phyloP scores from a whole-genome alignment of 2,329 filamentous ascomycete species.

The Xylaria sp. region DNA sequence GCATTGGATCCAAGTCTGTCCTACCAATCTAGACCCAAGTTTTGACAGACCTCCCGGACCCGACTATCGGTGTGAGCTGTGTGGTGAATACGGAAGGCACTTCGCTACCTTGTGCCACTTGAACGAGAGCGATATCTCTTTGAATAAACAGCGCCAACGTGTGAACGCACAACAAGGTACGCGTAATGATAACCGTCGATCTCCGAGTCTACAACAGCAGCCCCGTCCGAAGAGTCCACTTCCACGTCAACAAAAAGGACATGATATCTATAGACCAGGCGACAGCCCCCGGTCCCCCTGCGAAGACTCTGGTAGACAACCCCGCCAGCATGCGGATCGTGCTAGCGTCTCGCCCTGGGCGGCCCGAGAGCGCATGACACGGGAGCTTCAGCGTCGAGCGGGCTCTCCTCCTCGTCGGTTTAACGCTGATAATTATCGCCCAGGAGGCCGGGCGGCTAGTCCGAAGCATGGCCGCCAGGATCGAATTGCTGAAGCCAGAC shows the following conservation, averaged over 20 bases:
- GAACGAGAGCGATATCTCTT: conserved; percentile 37
- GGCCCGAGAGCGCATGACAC: conserved; percentile 18
- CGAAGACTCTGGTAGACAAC: not conserved
- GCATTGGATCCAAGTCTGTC: conserved; percentile 44
- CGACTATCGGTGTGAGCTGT: conserved; percentile 41
- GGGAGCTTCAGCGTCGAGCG: not conserved
- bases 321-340: not conserved
- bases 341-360: conserved; percentile 22
- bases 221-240: conserved; percentile 12
- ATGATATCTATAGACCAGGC: conserved; percentile 14
- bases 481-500: conserved; percentile 1
- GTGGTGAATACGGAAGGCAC: conserved; percentile 39
- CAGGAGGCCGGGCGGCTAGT: not conserved
- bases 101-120: conserved; percentile 42
- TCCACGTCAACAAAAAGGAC: not conserved
- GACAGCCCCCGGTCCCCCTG: conserved; percentile 3
- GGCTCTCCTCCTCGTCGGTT: conserved; percentile 1
- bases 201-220: conserved; percentile 7
- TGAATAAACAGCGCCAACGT: conserved; percentile 38
- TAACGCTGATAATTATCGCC: not conserved
- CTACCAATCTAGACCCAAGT: conserved; percentile 45
- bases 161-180: conserved; percentile 7
- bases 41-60: conserved; percentile 38
- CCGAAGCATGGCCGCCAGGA: not conserved
- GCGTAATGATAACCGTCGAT: conserved; percentile 16